A percentile compares a stretch with the other conserved stretches of the same genome.
These are phyloP conservation scores for Solanum bulbocastanum DNA, from an alignment of 257 asterid genomes.

Conservation along the genomic window DNA sequence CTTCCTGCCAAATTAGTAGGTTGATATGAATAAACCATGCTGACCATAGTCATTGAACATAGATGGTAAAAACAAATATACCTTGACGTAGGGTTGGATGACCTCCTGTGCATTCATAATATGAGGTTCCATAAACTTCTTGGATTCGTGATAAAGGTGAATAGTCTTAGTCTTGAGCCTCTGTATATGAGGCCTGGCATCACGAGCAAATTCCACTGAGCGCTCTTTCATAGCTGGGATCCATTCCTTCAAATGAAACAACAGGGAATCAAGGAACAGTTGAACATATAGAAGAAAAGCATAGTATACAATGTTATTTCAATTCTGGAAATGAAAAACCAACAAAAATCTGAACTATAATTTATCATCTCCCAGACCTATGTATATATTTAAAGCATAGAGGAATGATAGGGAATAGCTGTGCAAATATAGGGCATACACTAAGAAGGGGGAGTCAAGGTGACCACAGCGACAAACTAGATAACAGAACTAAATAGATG, in stretches of 20 bases:
- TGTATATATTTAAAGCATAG: not conserved
- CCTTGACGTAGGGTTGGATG: conserved; percentile 27
- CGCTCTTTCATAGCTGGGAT: conserved; percentile 24
- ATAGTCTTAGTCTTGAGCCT: conserved; percentile 13
- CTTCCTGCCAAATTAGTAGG: conserved; percentile 19
- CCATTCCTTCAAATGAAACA: conserved; percentile 21
- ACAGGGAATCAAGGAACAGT: not conserved
- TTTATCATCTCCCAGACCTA: not conserved
- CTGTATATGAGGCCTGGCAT: conserved; percentile 12
- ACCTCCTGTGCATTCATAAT: conserved; percentile 6
- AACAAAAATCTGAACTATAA: not conserved
- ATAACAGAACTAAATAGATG: not conserved
- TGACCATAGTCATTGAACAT: not conserved
- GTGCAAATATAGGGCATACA: not conserved
- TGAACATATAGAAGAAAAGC: not conserved
- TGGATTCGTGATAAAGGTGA: conserved; percentile 16
- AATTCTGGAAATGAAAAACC: not conserved
- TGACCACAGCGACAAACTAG: not conserved
- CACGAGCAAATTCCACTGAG: not conserved
- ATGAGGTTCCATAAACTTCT: conserved; percentile 14
- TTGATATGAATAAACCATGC: not conserved
- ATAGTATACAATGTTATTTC: not conserved
- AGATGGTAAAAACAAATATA: not conserved
- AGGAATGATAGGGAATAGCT: not conserved
- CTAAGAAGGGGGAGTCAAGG: not conserved